Evolutionary conservation across 306 rosid species (phyloP).

Genomic region (Alnus rubra): DNA sequence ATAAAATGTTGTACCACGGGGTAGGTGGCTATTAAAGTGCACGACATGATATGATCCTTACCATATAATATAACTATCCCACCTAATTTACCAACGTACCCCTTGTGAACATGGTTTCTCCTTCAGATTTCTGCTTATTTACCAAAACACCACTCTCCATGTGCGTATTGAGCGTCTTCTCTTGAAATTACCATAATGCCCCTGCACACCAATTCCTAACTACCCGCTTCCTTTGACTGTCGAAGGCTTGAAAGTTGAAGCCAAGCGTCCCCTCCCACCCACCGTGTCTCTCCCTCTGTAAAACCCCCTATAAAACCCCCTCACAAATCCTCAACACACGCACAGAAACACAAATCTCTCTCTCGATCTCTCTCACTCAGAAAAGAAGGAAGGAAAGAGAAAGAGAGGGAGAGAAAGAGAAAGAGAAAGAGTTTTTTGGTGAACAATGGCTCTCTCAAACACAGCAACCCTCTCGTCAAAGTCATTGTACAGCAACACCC

Average conservation of each 20-base stretch:
- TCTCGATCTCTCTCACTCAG: slow-evolving; percentile 1
- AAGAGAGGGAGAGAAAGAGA: not conserved
- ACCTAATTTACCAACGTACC: not conserved
- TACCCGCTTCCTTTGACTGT: slow-evolving; percentile 21
- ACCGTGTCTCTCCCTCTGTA: not conserved
- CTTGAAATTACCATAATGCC: not conserved
- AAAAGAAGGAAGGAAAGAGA: not conserved
- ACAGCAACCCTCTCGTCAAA: slow-evolving; percentile 54
- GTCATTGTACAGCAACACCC: slow-evolving; percentile 32
- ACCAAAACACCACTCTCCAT: not conserved
- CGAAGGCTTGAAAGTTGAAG: not conserved
- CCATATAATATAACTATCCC: too few relatives aligned
- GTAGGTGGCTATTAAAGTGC: not conserved
- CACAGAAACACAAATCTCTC: not conserved
- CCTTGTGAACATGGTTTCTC: not conserved
- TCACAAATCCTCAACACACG: not conserved
- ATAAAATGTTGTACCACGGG: too few relatives aligned
- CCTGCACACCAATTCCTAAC: not conserved
- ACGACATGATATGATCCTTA: too few relatives aligned
- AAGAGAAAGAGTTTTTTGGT: not conserved
- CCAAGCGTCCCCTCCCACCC: not conserved
- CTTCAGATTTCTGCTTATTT: not conserved
- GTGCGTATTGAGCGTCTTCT: too few relatives aligned
- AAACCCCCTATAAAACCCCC: not conserved
- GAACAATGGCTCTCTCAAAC: slow-evolving; percentile 55